Percentiles rank a stretch among this genome's conserved stretches.
Evolutionary conservation across 768 basidiomycete genomes (phyloP).

Genomic region (Panellus pusillus): DNA sequence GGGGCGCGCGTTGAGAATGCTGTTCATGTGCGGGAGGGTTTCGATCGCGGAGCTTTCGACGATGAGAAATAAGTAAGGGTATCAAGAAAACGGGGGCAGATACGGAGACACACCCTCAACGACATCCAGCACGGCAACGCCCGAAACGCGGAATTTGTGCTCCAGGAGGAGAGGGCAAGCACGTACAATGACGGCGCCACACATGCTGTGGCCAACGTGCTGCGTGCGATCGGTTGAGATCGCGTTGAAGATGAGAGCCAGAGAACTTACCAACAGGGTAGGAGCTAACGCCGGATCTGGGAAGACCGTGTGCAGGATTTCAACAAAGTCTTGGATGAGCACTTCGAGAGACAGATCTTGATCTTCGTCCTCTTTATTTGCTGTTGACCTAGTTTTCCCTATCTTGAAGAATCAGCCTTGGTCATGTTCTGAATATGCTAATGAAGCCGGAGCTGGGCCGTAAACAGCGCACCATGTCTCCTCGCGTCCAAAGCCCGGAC

Average conservation of each 20-base stretch:
- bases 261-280: conserved; percentile 62
- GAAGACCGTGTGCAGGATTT: conserved; percentile 67
- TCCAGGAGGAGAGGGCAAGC: conserved; percentile 67
- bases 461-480: conserved; percentile 69
- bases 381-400: conserved; percentile 66
- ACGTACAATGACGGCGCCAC: conserved; percentile 83
- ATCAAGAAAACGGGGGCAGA: neutral
- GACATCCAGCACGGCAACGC: conserved; percentile 82
- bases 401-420: neutral
- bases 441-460: neutral
- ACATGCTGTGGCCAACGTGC: conserved; percentile 97
- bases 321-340: conserved; percentile 73
- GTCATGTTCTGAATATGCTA: neutral
- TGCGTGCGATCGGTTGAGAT: conserved; percentile 28
- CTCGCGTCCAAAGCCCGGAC: conserved; percentile 81
- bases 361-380: conserved; percentile 41
- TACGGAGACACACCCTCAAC: conserved; percentile 65
- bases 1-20: conserved; percentile 81
- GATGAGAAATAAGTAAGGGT: neutral
- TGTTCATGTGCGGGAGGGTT: conserved; percentile 90
- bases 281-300: conserved; percentile 64
- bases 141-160: conserved; percentile 67
- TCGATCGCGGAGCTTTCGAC: conserved; percentile 84
- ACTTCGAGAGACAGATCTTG: conserved; percentile 75
- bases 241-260: neutral